A percentile compares a stretch with the other conserved stretches of the same genome.
Evolutionary conservation across 805 yeast genomes (phyloP).

Genomic region (Wickerhamiella kazuoi): DNA sequence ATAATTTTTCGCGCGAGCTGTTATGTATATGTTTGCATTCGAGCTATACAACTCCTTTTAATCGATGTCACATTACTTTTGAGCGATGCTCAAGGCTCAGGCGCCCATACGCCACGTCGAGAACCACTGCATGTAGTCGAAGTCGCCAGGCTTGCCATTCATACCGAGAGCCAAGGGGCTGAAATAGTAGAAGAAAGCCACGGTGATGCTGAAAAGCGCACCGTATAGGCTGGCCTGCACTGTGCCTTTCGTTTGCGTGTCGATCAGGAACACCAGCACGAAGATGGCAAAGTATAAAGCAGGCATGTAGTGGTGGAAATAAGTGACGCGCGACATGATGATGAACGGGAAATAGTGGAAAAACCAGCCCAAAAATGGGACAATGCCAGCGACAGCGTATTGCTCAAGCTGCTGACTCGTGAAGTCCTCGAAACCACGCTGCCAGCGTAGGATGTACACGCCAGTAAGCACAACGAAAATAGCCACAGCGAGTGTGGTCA

Average conservation of each 20-base stretch:
- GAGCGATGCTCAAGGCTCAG: not conserved
- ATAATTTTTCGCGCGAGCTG: no score
- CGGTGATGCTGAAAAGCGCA: conserved; percentile 31
- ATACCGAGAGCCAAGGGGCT: conserved; percentile 69
- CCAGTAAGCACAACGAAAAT: conserved; percentile 25
- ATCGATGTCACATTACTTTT: not conserved
- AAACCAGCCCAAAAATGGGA: conserved; percentile 83
- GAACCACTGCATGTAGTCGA: conserved; percentile 35
- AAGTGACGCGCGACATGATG: conserved; percentile 89
- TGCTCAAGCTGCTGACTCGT: conserved; percentile 25
- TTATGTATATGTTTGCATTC: no score
- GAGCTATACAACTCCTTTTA: no score
- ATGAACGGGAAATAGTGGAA: conserved; percentile 78
- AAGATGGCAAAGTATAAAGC: conserved; percentile 87
- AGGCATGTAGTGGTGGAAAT: conserved; percentile 92
- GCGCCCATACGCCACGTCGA: conserved; percentile 34
- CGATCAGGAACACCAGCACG: conserved; percentile 46
- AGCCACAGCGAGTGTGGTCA: conserved; percentile 26
- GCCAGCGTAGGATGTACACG: conserved; percentile 37
- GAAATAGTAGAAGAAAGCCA: conserved; percentile 41
- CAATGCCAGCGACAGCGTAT: conserved; percentile 46
- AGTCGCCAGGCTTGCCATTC: conserved; percentile 36
- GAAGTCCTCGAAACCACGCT: conserved; percentile 44
- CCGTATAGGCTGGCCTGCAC: conserved; percentile 25
- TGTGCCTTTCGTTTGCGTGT: conserved; percentile 23